Evolutionary conservation across 2,329 filamentous ascomycete species (phyloP).

Genomic region (Fusarium praegraminearum): DNA sequence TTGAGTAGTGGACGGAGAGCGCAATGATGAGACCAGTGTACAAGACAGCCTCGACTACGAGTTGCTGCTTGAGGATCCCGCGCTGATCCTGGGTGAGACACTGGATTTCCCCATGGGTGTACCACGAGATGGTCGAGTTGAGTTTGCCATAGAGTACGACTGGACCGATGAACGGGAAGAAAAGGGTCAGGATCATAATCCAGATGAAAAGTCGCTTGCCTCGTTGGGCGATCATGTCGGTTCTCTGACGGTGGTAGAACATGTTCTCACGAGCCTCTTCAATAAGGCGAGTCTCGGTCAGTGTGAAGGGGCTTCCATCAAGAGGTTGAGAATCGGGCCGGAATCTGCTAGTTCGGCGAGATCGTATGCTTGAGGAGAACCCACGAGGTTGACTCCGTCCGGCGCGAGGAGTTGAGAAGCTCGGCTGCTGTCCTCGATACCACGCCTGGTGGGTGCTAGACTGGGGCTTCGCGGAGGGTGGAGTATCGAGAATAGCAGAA

Average conservation of each 20-base stretch:
- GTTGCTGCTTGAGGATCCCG: slow-evolving; percentile 51
- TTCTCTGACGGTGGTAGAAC: slow-evolving; percentile 46
- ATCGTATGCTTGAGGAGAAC: slow-evolving; percentile 42
- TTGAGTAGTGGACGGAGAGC: slow-evolving; percentile 50
- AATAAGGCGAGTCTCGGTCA: slow-evolving; percentile 50
- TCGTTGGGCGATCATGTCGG: slow-evolving; percentile 46
- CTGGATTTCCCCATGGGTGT: slow-evolving; percentile 60
- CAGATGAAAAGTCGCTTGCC: slow-evolving; percentile 55
- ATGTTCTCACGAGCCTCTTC: slow-evolving; percentile 50
- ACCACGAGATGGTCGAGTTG: slow-evolving; percentile 61
- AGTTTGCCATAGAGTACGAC: slow-evolving; percentile 60
- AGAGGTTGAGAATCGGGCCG: slow-evolving; percentile 10
- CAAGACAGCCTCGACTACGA: slow-evolving; percentile 53
- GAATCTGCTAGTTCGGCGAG: slow-evolving; percentile 21
- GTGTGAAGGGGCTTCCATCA: slow-evolving; percentile 46
- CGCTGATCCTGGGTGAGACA: slow-evolving; percentile 53
- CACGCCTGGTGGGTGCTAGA: slow-evolving; percentile 20
- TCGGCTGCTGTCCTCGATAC: slow-evolving; percentile 23
- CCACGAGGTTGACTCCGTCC: slow-evolving; percentile 41
- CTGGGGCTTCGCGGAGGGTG: slow-evolving; percentile 20
- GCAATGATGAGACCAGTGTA: slow-evolving; percentile 51
- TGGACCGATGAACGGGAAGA: slow-evolving; percentile 62
- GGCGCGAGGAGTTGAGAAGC: slow-evolving; percentile 13
- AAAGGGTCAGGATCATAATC: slow-evolving; percentile 55
- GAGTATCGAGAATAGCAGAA: slow-evolving; percentile 44